Base-by-base conservation (phyloP, 352 stramenopile species). In the Phytophthora pinifolia region DNA sequence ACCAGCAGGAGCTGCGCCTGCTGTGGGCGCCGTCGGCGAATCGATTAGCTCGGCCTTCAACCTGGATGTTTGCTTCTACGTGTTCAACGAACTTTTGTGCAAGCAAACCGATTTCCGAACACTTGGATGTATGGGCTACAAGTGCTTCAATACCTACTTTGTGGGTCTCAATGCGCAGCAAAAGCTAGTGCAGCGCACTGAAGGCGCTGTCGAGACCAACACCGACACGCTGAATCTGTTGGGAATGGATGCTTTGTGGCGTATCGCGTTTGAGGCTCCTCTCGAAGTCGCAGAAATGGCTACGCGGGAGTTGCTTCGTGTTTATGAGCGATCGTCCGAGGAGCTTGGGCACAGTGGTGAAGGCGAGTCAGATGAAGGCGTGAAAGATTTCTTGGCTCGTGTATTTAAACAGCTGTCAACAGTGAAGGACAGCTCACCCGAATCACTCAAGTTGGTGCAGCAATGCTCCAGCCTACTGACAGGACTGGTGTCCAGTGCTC, bases 61-160 rank as follows among this genome's bases (percentile, higher is more conserved):
- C 20, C 48, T 83, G 15, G 78, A 89, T 3, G 86, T 94, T 29
- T 92, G 84, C 35, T 67, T 70, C 12, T 82, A 89, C 56, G 88
- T 94, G 35, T 94, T 96, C 54, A 84, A 89, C 33, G 74, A 93
- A 46, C 62, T 94, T 8, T 52, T 94, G 44, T 94, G 86, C 56
- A 64, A 82, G 36, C 82, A 88, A 55, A 93, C 83, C 5, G 79
- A 92, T 59, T 91, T 90, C 18, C 50, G 60, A 39, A 83, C 75
- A 5, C 67, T 96, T 35, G 83, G 84, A 4, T 76, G 65, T 12
- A 70, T 90, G 48, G 86, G 86, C 1, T 96, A 94, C 59, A 84
- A 88, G 45, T 96, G 86, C 43, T 96, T 96, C 25, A 82, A 93
- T 54, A 91, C 83, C 10, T 96, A 91, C 35, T 96, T 96, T 53